phyloP scores from a whole-genome alignment of 768 basidiomycete species.

The Hypholoma fasciculare region DNA sequence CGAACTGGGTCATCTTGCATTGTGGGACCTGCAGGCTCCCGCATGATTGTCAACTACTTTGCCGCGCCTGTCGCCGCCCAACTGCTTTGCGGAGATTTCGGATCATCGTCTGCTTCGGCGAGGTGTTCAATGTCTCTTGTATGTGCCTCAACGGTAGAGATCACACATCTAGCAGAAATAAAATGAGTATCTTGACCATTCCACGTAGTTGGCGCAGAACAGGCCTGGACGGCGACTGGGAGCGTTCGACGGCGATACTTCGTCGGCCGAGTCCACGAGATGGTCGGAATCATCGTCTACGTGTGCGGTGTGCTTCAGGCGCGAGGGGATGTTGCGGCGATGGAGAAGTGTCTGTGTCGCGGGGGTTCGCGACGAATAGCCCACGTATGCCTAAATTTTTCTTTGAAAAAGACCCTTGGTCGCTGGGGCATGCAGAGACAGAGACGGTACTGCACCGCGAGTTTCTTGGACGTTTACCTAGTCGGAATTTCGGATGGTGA shows the following conservation, averaged over 20 bases:
- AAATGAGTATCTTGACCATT: too few relatives aligned
- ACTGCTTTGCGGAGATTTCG: too few relatives aligned
- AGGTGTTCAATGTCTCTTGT: too few relatives aligned
- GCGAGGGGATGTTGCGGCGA: background rate
- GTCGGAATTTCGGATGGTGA: slow-evolving; percentile 2
- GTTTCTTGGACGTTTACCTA: background rate
- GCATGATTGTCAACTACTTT: too few relatives aligned
- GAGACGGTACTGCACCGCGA: background rate
- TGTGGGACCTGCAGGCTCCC: too few relatives aligned
- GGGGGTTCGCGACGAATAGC: background rate
- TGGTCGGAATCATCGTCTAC: background rate
- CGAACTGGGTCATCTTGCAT: too few relatives aligned
- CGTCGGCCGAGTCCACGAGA: slow-evolving; percentile 8
- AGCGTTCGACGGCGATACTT: background rate
- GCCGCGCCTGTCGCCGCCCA: too few relatives aligned
- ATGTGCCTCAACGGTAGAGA: too few relatives aligned
- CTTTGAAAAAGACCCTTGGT: background rate
- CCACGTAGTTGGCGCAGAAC: background rate
- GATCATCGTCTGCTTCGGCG: too few relatives aligned
- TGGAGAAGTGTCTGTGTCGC: background rate
- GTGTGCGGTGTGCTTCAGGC: background rate
- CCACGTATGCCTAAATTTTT: slow-evolving; percentile 4
- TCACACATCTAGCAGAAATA: too few relatives aligned
- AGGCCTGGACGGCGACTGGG: too few relatives aligned
- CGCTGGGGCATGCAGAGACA: background rate